phyloP scores from a whole-genome alignment of 805 yeast species.

The Monosporozyma siamensis region DNA sequence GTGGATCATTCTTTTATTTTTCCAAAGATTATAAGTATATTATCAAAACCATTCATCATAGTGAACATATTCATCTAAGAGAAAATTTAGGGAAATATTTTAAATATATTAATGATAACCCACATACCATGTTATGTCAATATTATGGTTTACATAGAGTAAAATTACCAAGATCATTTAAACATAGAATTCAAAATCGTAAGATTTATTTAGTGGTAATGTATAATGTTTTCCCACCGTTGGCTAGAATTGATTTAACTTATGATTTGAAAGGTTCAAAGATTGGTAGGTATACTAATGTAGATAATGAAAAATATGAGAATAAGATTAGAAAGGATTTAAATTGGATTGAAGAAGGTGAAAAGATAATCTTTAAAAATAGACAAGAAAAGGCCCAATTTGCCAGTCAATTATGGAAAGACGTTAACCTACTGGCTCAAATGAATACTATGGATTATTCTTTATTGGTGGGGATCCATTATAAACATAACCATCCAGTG shows the following conservation, averaged over 20 bases:
- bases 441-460: conserved; percentile 95
- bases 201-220: conserved; percentile 90
- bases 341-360: conserved; percentile 70
- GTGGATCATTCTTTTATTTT: conserved; percentile 93
- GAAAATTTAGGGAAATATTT: conserved; percentile 67
- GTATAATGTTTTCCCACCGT: conserved; percentile 96
- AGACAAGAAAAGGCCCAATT: too few relatives aligned
- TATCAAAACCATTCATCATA: conserved; percentile 88
- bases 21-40: conserved; percentile 89
- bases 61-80: conserved; percentile 81
- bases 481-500: too few relatives aligned
- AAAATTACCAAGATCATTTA: conserved; percentile 62
- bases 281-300: conserved; percentile 51
- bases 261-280: conserved; percentile 93
- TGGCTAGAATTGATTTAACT: conserved; percentile 71
- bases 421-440: conserved; percentile 60
- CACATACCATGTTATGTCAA: conserved; percentile 86
- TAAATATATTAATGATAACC: conserved; percentile 69
- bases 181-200: conserved; percentile 36
- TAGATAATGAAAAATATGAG: background rate
- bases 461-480: conserved; percentile 78
- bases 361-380: conserved; percentile 53
- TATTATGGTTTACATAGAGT: conserved; percentile 92
- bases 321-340: conserved; percentile 50
- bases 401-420: conserved; percentile 74